Evolutionary conservation across 805 yeast genomes (phyloP), one percentile per base, ranked within the genome.

Genomic region (Sugiyamaella chiloensis): DNA sequence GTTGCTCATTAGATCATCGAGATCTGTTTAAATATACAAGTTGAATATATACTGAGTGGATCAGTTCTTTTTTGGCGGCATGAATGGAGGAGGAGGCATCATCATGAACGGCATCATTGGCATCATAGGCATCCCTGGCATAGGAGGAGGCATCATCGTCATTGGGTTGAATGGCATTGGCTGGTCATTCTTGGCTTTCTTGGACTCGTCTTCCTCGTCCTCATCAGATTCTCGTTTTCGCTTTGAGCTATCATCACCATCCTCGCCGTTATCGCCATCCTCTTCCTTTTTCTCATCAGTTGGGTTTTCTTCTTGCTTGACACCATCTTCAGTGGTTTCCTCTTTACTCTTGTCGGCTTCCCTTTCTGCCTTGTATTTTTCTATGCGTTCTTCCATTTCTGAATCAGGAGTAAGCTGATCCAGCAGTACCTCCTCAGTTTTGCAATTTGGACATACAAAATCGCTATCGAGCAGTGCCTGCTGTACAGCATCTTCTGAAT

Each of bases 361-460:
- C 5, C 29, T 30, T 8, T 45, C 48, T 41, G 43, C 53, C 21
- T 50, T 46, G 24, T 58, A 86, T 29, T 72, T 71, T 24, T 75
- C 67, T 16, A 90, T 75, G 47, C 78, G 73, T 26, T 67, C 64
- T 47, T 77, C 77, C 61, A 80, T 70, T n/a, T 76, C 86, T 40
- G 72, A 71, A 60, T 87, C 89, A 1, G 74, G 71, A 4, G 72
- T 70, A 40, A 91, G 69, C 14, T 82, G 76, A 65, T 91, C 99
- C 42, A 91, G 71, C 52, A 80, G 80, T 1, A 87, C 74, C 49
- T 89, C 96, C 20, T 78, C 80, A 14, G 73, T 75, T 2, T 76
- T 79, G 69, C 99, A 91, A 54, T 80, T 82, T 4, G 99, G 98
- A 67, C 99, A 91, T 31, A 78, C 80, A 68, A 91, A 91, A 60